Percentiles rank a stretch among this genome's conserved stretches.
These are phyloP conservation scores for Trebouxiophyceae sp. DNA, from an alignment of 163 green algal species.

Conservation along the genomic window DNA sequence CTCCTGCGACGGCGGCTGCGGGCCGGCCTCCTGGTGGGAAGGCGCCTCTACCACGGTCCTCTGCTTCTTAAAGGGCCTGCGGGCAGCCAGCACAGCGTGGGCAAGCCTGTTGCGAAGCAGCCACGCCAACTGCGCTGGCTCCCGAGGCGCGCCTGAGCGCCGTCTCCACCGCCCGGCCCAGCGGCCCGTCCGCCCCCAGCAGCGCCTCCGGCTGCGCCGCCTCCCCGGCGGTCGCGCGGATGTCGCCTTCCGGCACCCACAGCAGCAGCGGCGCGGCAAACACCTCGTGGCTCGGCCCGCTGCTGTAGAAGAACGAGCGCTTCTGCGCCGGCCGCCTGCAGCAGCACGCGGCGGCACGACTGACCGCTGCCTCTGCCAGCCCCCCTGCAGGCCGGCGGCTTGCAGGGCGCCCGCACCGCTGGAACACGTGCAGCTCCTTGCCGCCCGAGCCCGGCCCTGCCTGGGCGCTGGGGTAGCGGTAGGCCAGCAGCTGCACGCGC, in stretches of 20 bases:
- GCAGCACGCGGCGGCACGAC: no score
- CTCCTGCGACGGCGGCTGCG: no score
- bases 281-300: not conserved
- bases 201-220: not conserved
- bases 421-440: slow-evolving; percentile 27
- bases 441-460: slow-evolving; percentile 7
- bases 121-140: no score
- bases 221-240: not conserved
- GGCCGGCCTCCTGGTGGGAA: no score
- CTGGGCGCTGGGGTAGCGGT: slow-evolving; percentile 21
- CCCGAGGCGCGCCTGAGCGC: slow-evolving; percentile 6
- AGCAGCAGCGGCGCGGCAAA: slow-evolving; percentile 41
- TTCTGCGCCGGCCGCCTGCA: no score
- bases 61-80: no score
- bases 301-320: no score
- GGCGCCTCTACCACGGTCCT: no score
- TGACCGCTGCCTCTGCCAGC: no score
- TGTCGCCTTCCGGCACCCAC: slow-evolving; percentile 24
- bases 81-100: no score
- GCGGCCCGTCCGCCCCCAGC: not conserved
- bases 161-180: not conserved
- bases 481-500: slow-evolving; percentile 19
- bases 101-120: no score
- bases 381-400: no score
- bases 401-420: slow-evolving; percentile 15